A percentile compares a stretch with the other conserved stretches of the same genome.
Conservation (phyloP, 2,329 filamentous ascomycete genomes). For the Aspergillus alliaceus region DNA sequence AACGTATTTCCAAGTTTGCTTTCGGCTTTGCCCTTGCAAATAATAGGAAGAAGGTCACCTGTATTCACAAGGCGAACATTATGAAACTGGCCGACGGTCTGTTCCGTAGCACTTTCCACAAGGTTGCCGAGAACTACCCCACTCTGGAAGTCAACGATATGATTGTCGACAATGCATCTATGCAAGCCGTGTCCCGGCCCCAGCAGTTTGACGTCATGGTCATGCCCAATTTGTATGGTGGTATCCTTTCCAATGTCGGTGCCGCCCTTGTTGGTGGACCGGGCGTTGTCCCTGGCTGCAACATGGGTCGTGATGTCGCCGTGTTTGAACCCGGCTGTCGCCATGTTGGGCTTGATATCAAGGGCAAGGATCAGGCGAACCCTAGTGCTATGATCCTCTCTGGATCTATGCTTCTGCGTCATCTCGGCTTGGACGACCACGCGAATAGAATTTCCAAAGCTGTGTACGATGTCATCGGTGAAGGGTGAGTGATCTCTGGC, state of each 20-base stretch:
- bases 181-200: slow-evolving; percentile 94
- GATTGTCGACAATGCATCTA: slow-evolving; percentile 99
- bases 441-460: slow-evolving; percentile 93
- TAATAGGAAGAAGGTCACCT: slow-evolving; percentile 98
- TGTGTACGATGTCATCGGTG: slow-evolving; percentile 77
- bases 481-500: slow-evolving; percentile 65
- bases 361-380: slow-evolving; percentile 99
- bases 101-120: slow-evolving; percentile 96
- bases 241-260: slow-evolving; percentile 98
- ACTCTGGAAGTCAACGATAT: slow-evolving; percentile 96
- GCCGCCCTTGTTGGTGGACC: slow-evolving; percentile 95
- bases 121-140: slow-evolving; percentile 90
- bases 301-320: slow-evolving; percentile 98
- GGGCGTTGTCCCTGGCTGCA: slow-evolving; percentile 96
- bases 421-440: slow-evolving; percentile 95
- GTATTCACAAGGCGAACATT: slow-evolving; percentile 99
- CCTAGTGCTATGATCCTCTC: slow-evolving; percentile 93
- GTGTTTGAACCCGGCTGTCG: slow-evolving; percentile 99
- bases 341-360: slow-evolving; percentile 98
- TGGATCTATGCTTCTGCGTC: slow-evolving; percentile 93
- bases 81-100: slow-evolving; percentile 99
- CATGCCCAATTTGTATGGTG: slow-evolving; percentile 99
- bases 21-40: slow-evolving; percentile 98
- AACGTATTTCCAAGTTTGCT: slow-evolving; percentile 98
- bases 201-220: slow-evolving; percentile 99